Evolutionary conservation across 2,329 filamentous ascomycete genomes (phyloP), one percentile per base, ranked within the genome.

Genomic region (Podosphaera fusca): DNA sequence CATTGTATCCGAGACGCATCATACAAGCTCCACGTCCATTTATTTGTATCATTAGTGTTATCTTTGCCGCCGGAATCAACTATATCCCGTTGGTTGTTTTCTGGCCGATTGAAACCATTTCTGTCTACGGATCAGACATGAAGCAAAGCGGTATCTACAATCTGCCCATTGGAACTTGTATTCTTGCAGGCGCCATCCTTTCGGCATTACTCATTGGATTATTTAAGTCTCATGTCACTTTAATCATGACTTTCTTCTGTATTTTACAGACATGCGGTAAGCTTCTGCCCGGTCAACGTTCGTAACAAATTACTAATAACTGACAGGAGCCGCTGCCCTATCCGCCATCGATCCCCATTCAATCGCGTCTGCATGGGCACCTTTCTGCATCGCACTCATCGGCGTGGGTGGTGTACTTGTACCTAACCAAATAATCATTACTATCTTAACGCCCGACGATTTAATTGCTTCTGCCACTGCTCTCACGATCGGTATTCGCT

Each of bases 401-500:
- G 82, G 82, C 5, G 78, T 84, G 3, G 82, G 81, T 5, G 81
- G 79, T 1, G 81, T 85, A 55, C 76, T 84, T 14, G 77, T 85
- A 4, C 82, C 81, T 82, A 40, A 78, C 0, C 80, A 78, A 0
- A 81, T 84, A 61, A 81, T 85, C 58, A 78, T 79, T 5, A 81
- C 79, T 8, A 84, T 85, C 62, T 79, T 84, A 61, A 84, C 80
- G 59, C 81, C 82, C 0, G 78, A 82, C 64, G 81, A 85, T 57
- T 72, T 85, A 4, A 85, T 86, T 60, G 82, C 80, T 30, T 54
- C 50, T 34, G 74, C 84, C 51, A 77, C 81, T 0, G 80, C 82
- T 4, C 70, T 86, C 30, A 84, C 82, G 0, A 74, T 85, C 42
- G 76, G 80, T n/a, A 78, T 85, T 61, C 80, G 82, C 74, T 85